Base-by-base conservation (phyloP, 768 basidiomycete species). In the Tubosaeta sp. region DNA sequence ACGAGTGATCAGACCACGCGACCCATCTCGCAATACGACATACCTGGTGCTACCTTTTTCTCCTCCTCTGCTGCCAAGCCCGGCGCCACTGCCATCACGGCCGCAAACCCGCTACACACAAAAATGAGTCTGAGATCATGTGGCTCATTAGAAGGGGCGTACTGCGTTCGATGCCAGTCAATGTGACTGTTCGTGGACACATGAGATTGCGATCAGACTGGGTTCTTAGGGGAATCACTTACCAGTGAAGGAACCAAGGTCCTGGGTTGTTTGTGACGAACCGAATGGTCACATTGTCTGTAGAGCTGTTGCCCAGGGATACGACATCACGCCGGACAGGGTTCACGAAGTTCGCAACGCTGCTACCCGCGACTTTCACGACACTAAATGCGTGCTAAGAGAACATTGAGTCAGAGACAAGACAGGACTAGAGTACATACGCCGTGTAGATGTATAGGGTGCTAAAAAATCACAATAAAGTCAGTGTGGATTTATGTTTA, bases 241-340 rank as follows among this genome's bases (percentile, higher is more conserved):
- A 70, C 67, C 69, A 78, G 56, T 77, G 77, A 40, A 78, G 61
- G 63, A 78, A 70, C 79, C 82, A 84, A 10, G 79, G 78, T 11
- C 85, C 86, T 1, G 85, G 73, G 63, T 87, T 87, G 55, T 87
- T 78, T 1, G 83, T 84, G 22, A 67, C 59, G 65, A 83, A 86
- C 45, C 83, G 76, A 45, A 87, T 71, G 5, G 76, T 77, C 19
- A 80, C 79, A 57, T 76, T 65, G 68, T 78, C 66, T 3, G 46
- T 55, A 60, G 76, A 41, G 0, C 21, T 35, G 3, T 12, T 41
- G 12, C 67, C 69, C 0, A 63, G 48, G 30, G 57, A 63, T 16
- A 70, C 64, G 8, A 66, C 65, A 21, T 74, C 73, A 13, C 73
- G 65, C 24, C 59, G 57, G 21, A 71, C 61, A 5, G 74, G 74